Conservation (phyloP, 805 yeast species). For the Wickerhamomyces ciferrii region DNA sequence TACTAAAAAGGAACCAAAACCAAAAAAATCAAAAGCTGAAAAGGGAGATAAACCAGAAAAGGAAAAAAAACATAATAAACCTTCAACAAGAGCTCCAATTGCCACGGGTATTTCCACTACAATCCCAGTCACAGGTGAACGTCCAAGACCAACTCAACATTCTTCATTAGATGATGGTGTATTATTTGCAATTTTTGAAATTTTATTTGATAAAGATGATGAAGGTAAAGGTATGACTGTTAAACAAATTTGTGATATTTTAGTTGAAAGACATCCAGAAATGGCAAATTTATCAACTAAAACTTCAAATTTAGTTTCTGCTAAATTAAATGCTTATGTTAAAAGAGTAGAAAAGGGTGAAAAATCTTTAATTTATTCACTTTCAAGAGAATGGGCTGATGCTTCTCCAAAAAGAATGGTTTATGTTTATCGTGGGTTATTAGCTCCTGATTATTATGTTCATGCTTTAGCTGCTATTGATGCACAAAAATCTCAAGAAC, state of each 20-base stretch:
- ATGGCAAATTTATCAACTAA: conserved; percentile 79
- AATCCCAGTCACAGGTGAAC: conserved; percentile 74
- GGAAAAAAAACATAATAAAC: conserved; percentile 9
- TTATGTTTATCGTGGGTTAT: conserved; percentile 74
- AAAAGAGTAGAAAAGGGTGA: conserved; percentile 85
- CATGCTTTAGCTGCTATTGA: conserved; percentile 67
- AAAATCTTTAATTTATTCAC: conserved; percentile 61
- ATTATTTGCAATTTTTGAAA: conserved; percentile 67
- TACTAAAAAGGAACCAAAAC: neutral
- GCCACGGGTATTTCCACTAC: conserved; percentile 75
- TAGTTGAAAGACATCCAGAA: conserved; percentile 72
- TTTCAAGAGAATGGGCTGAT: conserved; percentile 88
- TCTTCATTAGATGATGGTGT: conserved; percentile 69
- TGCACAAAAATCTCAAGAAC: conserved; percentile 31
- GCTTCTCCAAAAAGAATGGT: conserved; percentile 89
- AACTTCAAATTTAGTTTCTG: conserved; percentile 75
- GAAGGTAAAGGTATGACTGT: conserved; percentile 83
- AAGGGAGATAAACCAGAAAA: conserved; percentile 16
- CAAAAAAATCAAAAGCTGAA: conserved; percentile 2
- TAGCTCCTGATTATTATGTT: conserved; percentile 68
- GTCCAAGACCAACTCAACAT: conserved; percentile 67
- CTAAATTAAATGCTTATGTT: conserved; percentile 80
- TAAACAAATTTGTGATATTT: conserved; percentile 75
- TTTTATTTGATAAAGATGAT: conserved; percentile 63
- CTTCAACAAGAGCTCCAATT: conserved; percentile 19